A percentile compares a stretch with the other conserved stretches of the same genome.
phyloP scores from a whole-genome alignment of 2,329 filamentous ascomycete genomes.

The Shiraia bambusicola region DNA sequence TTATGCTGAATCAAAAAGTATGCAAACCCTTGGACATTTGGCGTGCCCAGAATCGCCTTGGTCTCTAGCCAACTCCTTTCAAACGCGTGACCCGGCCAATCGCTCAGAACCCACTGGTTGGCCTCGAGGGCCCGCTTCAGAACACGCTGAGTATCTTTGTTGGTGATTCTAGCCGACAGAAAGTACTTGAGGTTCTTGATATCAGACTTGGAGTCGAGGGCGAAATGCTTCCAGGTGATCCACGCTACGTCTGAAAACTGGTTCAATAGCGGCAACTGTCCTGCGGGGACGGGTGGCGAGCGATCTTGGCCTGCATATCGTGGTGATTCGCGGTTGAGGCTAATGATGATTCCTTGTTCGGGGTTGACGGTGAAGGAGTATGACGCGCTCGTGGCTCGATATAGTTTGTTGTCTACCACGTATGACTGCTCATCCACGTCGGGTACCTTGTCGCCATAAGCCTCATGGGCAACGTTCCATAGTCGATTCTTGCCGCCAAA shows the following conservation, averaged over 20 bases:
- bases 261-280: slow-evolving; percentile 12
- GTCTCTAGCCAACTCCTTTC: slow-evolving; percentile 11
- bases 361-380: slow-evolving; percentile 18
- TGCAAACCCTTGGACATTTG: slow-evolving; percentile 20
- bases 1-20: slow-evolving; percentile 26
- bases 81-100: slow-evolving; percentile 21
- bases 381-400: slow-evolving; percentile 15
- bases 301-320: slow-evolving; percentile 12
- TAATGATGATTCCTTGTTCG: slow-evolving; percentile 20
- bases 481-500: slow-evolving; percentile 16
- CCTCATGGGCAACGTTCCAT: slow-evolving; percentile 10
- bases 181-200: slow-evolving; percentile 17
- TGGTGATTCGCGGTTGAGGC: slow-evolving; percentile 15
- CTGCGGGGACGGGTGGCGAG: slow-evolving; percentile 8
- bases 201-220: slow-evolving; percentile 1
- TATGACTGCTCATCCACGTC: slow-evolving; percentile 15
- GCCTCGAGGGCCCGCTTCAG: slow-evolving; percentile 9
- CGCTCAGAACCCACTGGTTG: slow-evolving; percentile 7
- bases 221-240: slow-evolving; percentile 13
- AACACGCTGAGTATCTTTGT: slow-evolving; percentile 15
- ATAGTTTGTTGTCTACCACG: slow-evolving; percentile 6
- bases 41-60: slow-evolving; percentile 19
- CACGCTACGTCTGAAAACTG: slow-evolving; percentile 23
- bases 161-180: slow-evolving; percentile 16
- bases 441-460: neutral